These are phyloP conservation scores for Hymenotorrendiella dingleyae DNA, from an alignment of 2,329 filamentous ascomycete genomes.

Conservation along the genomic window DNA sequence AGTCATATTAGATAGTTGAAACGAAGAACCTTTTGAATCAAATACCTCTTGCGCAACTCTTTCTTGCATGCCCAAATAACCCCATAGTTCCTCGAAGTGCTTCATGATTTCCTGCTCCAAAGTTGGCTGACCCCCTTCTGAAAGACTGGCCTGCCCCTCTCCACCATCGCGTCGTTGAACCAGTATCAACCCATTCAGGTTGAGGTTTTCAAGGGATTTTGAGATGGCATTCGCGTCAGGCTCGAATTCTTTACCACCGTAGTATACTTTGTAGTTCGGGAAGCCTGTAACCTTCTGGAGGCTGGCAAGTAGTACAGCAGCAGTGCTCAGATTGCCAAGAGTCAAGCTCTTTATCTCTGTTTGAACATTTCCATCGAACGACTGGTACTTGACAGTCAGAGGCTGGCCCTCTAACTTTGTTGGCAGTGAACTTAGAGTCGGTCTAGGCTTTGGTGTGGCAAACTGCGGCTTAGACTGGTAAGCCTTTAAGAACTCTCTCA, in stretches of 20 bases:
- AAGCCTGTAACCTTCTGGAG: conserved; percentile 68
- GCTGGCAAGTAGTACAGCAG: conserved; percentile 60
- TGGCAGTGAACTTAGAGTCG: conserved; percentile 45
- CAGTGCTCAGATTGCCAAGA: conserved; percentile 67
- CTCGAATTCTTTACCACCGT: conserved; percentile 59
- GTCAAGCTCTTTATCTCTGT: conserved; percentile 55
- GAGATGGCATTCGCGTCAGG: conserved; percentile 53
- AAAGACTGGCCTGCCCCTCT: conserved; percentile 36
- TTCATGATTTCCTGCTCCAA: conserved; percentile 75
- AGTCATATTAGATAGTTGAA: conserved; percentile 5
- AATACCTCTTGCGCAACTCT: conserved; percentile 60
- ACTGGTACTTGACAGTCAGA: conserved; percentile 67
- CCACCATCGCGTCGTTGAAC: conserved; percentile 53
- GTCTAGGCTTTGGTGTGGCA: conserved; percentile 50
- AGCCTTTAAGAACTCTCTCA: conserved; percentile 61
- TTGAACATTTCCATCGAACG: conserved; percentile 56
- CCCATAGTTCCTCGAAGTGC: conserved; percentile 80
- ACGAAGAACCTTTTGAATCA: not conserved
- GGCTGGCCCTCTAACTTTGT: conserved; percentile 54
- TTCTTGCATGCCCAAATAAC: conserved; percentile 70
- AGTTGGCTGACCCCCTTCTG: conserved; percentile 47
- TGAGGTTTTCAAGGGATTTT: conserved; percentile 62
- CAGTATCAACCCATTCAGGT: conserved; percentile 60
- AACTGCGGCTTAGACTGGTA: conserved; percentile 57
- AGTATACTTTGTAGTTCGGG: conserved; percentile 68